These are phyloP conservation scores for Graphilbum ipis-grandicollis DNA, from an alignment of 2,329 filamentous ascomycete genomes.

Conservation along the genomic window DNA sequence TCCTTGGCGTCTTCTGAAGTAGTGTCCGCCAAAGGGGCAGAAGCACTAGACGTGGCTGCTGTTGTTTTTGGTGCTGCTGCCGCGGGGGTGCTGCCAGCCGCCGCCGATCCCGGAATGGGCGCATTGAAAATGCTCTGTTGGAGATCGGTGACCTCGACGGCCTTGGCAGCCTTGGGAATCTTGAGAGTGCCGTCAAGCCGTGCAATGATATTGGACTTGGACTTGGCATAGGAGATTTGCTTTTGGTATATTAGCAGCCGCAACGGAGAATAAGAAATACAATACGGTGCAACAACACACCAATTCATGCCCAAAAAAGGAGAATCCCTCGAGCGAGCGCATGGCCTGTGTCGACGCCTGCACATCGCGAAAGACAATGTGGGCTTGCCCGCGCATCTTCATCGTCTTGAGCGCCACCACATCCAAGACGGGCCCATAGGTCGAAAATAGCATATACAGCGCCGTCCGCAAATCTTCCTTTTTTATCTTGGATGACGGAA, in stretches of 20 bases:
- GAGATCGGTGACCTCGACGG: constrained; percentile 50
- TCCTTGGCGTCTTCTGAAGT: background rate
- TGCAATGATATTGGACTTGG: constrained; percentile 71
- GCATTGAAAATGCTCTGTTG: constrained; percentile 70
- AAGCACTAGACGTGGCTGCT: constrained; percentile 13
- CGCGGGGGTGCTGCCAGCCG: constrained; percentile 28
- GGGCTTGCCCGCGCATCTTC: constrained; percentile 92
- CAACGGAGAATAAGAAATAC: background rate
- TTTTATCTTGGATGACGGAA: constrained; percentile 71
- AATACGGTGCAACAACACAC: constrained; percentile 33
- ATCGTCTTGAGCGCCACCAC: constrained; percentile 75
- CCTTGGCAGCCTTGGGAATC: constrained; percentile 38
- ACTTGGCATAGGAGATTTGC: constrained; percentile 84
- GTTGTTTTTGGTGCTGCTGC: background rate
- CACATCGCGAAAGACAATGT: constrained; percentile 77
- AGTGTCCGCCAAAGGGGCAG: background rate
- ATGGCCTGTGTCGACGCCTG: constrained; percentile 89
- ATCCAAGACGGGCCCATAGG: constrained; percentile 83
- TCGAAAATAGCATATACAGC: constrained; percentile 86
- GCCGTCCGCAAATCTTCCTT: constrained; percentile 75
- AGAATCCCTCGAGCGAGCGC: constrained; percentile 69
- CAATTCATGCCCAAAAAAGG: constrained; percentile 72
- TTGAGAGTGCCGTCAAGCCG: constrained; percentile 87
- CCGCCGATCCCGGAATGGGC: constrained; percentile 31
- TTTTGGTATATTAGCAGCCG: constrained; percentile 17